Evolutionary conservation across 2,329 filamentous ascomycete species (phyloP), one percentile per base, ranked within the genome.

Genomic region (Colletotrichum sp.): DNA sequence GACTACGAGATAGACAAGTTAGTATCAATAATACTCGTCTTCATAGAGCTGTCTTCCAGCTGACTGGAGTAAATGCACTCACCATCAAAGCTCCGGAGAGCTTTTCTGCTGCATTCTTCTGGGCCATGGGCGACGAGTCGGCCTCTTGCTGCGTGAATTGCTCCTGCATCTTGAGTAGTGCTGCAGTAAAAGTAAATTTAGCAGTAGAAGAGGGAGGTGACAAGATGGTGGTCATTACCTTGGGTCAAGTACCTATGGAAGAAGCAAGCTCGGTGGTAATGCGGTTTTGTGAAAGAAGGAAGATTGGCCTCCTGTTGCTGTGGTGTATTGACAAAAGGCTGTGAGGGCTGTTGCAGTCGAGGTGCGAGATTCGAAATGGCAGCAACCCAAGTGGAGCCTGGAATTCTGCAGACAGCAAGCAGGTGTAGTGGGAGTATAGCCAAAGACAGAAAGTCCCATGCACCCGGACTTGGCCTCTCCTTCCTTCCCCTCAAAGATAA

Each of bases 11-110:
- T n/a, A n/a, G 8, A 10, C 0, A 18, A n/a, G 39, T 43, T 6
- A 43, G 39, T 6, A n/a, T 10, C 8, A n/a, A 2, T 43, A 43
- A 0, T 9, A 18, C 3, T 43, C 8, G 39, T 1, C 0, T 5
- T 8, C 39, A n/a, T 6, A 43, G 39, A 43, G 16, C 39, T n/a
- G 18, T 43, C 39, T 10, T 16, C 39, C 39, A 48, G 18, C 43
- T n/a, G 18, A n/a, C 9, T 5, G 18, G 18, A 21, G 5, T 48
- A 6, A 21, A 12, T 21, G 43, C 6, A 48, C n/a, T 48, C 12
- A 9, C 43, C 43, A 48, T 21, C n/a, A 21, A 4, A 21, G 43
- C n/a, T 21, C 10, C 43, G 10, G 10, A 13, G 10, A 13, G n/a
- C 43, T 48, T 48, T 4, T 48, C 43, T 12, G n/a, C 43, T 13